Evolutionary conservation across 805 yeast species (phyloP).

Genomic region (Saccharomycopsis babjevae): DNA sequence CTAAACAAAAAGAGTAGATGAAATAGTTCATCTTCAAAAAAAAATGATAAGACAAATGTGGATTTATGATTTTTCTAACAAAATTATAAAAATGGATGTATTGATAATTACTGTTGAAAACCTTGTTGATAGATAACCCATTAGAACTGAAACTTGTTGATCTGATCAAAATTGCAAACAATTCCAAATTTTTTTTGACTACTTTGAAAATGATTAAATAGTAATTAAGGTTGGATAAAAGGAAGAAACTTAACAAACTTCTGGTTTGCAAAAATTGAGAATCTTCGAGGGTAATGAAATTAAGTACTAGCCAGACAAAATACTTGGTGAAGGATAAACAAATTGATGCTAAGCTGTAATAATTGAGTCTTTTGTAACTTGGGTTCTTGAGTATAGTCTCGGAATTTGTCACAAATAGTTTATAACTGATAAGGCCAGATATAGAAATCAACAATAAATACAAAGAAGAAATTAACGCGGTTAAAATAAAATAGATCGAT

Average conservation of each 20-base stretch:
- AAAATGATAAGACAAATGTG: conserved; percentile 1
- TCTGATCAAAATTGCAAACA: conserved; percentile 9
- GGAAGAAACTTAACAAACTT: conserved; percentile 7
- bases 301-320: conserved; percentile 3
- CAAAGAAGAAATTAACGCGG: conserved; percentile 8
- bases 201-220: conserved; percentile 11
- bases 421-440: neutral
- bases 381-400: neutral
- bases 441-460: neutral
- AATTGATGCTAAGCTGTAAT: neutral
- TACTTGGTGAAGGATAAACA: conserved; percentile 1
- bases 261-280: conserved; percentile 11
- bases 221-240: conserved; percentile 2
- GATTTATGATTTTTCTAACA: neutral
- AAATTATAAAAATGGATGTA: neutral
- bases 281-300: conserved; percentile 11
- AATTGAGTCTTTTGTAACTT: conserved; percentile 1
- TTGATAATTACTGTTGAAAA: conserved; percentile 1
- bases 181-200: conserved; percentile 4
- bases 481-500: conserved; percentile 5
- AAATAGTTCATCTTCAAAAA: conserved; percentile 5
- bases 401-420: conserved; percentile 1
- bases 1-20: conserved; percentile 2
- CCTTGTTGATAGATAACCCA: conserved; percentile 4
- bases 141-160: conserved; percentile 11